Conservation (phyloP, 1,139 yeast genomes). For the Candida sp. region DNA sequence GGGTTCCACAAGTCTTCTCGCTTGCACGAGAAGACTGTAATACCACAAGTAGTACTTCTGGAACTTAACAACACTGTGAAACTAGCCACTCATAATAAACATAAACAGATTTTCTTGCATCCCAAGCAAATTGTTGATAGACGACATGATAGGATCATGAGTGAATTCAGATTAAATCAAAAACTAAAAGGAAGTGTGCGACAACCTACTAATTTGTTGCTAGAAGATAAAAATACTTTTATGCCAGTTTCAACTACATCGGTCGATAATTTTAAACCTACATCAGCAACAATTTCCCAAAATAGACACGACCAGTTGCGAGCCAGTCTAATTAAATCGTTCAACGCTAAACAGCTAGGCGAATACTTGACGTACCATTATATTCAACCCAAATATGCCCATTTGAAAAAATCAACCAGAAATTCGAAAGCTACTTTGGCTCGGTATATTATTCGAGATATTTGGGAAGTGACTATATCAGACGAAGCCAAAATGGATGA, state of each 20-base stretch:
- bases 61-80: slow-evolving; percentile 13
- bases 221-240: slow-evolving; percentile 2
- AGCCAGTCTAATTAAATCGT: slow-evolving; percentile 12
- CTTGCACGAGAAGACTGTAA: slow-evolving; percentile 1
- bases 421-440: slow-evolving; percentile 13
- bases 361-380: slow-evolving; percentile 14
- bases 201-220: slow-evolving; percentile 2
- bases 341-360: slow-evolving; percentile 18
- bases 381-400: background rate
- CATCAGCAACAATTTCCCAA: slow-evolving; percentile 8
- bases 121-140: slow-evolving; percentile 13
- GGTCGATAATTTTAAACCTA: slow-evolving; percentile 13
- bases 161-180: slow-evolving; percentile 3
- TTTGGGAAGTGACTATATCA: slow-evolving; percentile 37
- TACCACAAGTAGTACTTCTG: slow-evolving; percentile 12
- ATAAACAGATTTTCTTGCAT: slow-evolving; percentile 7
- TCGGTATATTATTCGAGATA: slow-evolving; percentile 24
- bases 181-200: background rate
- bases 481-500: slow-evolving; percentile 33
- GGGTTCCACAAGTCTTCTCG: background rate
- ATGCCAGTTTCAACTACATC: slow-evolving; percentile 4
- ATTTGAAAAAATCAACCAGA: slow-evolving; percentile 1
- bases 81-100: slow-evolving; percentile 5
- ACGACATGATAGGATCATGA: slow-evolving; percentile 7
- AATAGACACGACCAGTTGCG: slow-evolving; percentile 9